Percentiles rank a stretch among this genome's conserved stretches.
These are phyloP conservation scores for Metschnikowia henanensis DNA, from an alignment of 805 yeast genomes.

Conservation along the genomic window DNA sequence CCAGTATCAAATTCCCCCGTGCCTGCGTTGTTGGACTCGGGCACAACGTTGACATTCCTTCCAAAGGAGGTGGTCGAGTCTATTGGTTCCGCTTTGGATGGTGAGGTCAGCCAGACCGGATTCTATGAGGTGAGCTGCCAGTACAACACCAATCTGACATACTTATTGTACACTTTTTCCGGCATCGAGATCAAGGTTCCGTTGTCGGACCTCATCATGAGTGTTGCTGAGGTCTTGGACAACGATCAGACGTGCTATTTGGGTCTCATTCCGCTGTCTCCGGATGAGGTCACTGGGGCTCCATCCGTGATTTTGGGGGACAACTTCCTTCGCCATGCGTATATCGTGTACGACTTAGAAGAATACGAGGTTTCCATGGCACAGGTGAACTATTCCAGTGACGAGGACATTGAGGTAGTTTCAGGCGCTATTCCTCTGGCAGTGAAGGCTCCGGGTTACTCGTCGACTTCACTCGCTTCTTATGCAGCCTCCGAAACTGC, in stretches of 20 bases:
- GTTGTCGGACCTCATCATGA: constrained; percentile 9
- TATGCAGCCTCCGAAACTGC: too few relatives aligned
- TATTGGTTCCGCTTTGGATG: constrained; percentile 12
- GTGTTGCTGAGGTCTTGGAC: too few relatives aligned
- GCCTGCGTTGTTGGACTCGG: constrained; percentile 46
- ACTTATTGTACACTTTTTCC: not conserved
- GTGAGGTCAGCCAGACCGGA: not conserved
- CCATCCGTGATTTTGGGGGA: constrained; percentile 57
- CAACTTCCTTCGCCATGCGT: constrained; percentile 58
- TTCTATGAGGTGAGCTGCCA: not conserved
- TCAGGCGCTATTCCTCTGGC: constrained; percentile 50
- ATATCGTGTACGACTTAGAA: constrained; percentile 65
- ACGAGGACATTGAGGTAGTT: constrained; percentile 47
- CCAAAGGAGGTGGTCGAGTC: constrained; percentile 32
- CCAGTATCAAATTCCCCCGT: constrained; percentile 1
- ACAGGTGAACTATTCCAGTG: constrained; percentile 26
- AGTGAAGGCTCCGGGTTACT: constrained; percentile 43
- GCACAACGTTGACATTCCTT: constrained; percentile 50
- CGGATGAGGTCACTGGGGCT: too few relatives aligned
- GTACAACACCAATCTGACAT: not conserved
- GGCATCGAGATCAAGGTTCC: constrained; percentile 5
- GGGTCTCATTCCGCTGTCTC: not conserved
- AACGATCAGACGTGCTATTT: constrained; percentile 34
- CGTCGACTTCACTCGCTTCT: constrained; percentile 31
- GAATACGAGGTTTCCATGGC: constrained; percentile 56